Base-by-base conservation (phyloP, 2,329 filamentous ascomycete genomes). In the Lachnum nothofagi region DNA sequence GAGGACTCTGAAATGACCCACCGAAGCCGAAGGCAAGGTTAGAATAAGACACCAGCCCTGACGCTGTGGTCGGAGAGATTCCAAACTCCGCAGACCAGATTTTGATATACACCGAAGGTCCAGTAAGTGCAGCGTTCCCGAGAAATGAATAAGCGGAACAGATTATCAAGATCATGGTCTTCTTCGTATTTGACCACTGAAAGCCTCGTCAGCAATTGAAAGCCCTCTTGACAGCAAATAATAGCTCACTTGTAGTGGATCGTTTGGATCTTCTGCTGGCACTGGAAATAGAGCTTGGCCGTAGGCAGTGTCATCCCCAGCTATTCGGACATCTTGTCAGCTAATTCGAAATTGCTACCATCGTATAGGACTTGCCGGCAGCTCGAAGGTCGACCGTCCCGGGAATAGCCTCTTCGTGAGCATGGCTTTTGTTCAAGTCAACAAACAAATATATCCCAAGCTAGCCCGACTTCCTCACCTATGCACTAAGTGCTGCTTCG, bases 211-310 rank as follows among this genome's bases (percentile, higher is more conserved):
- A 34, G 8, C 16, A 23, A 3, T 33, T 12, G 25, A 4, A 29
- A 23, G 22, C 17, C 4, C 14, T 34, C 7, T 25, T 1, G 16
- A 6, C 12, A 6, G 25, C 20, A 20, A 2, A 44, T 42, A 8
- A 48, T 23, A 22, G 48, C 58, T 41, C 64, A 73, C 70, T 60
- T 74, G 74, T 8, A 81, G 68, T 6, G 79, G 79, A 60, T 82
- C 78, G 51, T 82, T 82, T 1, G 79, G 79, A 56, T 82, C 78
- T 46, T 79, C 73, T 1, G 78, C 75, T 2, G 79, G 79, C 1
- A 82, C 78, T 1, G 79, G 79, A 55, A 76, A 82, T 3, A 82
- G 68, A 2, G 79, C 79, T 60, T 82, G 78, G 19, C 79, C 79
- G 50, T 78, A 78, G 0, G 68, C 77, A 1, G 77, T 78, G 55